Base-by-base conservation (phyloP, 148 eudicot species). In the Cornus suecica region DNA sequence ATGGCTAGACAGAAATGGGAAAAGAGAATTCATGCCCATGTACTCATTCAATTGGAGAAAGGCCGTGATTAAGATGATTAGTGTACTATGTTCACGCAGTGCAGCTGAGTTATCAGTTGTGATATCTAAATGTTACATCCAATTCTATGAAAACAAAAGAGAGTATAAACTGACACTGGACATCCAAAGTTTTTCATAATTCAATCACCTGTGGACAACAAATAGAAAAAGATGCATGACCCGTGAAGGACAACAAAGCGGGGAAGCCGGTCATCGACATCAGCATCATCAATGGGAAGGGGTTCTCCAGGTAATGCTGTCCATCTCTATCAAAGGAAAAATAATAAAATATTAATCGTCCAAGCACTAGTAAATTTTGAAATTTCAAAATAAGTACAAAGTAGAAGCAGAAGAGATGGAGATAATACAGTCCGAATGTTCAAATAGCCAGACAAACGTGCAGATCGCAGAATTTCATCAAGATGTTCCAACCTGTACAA, bases 221-320 rank as follows among this genome's bases (percentile, higher is more conserved):
- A 82, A 79, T 88, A 95, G 78, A 92, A 86, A 81, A 86, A 95
- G 65, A 95, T 85, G 68, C 93, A 91, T 5, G 90, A 80, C 74
- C 99, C 99, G 68, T 92, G 94, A 65, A 92, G 89, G 31, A 95
- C 99, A 69, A 88, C 77, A 82, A 91, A 95, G 78, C 97, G 95
- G 71, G 97, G 98, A 74, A 94, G 86, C 94, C 97, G 88, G 74
- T 94, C 99, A 82, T 94, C 99, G 70, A 94, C 90, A 31, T 94
- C 99, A 62, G 82, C 73, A 76, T 95, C 99, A 86, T 95, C 99
- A 68, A 92, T 78, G 13, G 97, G 94, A 80, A 88, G 97, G 60
- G 93, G 85, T 76, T 95, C 99, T 64, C 97, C 99, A 9, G 99
- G 99, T 82, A 95, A 85, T 64, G 99, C 90, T 60, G 89, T 89